A percentile compares a stretch with the other conserved stretches of the same genome.
Conservation (phyloP, 2,329 filamentous ascomycete species). For the Neopestalotiopsis clavispora region DNA sequence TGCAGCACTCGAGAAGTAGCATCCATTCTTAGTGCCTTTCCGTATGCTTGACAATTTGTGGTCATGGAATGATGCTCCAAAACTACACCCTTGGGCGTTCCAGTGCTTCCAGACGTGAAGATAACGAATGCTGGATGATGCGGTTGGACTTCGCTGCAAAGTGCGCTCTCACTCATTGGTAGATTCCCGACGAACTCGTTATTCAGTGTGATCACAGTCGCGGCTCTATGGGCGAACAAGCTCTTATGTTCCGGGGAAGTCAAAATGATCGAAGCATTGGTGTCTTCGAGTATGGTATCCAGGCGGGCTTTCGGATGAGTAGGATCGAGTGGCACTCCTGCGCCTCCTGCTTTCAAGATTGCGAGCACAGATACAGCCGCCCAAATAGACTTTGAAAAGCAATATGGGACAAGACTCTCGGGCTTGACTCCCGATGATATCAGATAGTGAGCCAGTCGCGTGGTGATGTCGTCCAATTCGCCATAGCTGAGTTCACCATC, state of each 20-base stretch:
- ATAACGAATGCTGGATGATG: constrained; percentile 25
- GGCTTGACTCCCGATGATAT: constrained; percentile 36
- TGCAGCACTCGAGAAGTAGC: constrained; percentile 31
- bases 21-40: constrained; percentile 24
- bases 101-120: constrained; percentile 28
- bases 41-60: constrained; percentile 16
- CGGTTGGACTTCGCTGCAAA: constrained; percentile 13
- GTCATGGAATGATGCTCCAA: constrained; percentile 20
- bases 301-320: constrained; percentile 36
- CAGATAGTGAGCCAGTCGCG: constrained; percentile 33
- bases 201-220: constrained; percentile 18
- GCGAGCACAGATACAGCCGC: constrained; percentile 40
- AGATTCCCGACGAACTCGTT: neutral
- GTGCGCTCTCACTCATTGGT: constrained; percentile 4
- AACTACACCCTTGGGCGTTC: constrained; percentile 27
- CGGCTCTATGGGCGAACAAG: constrained; percentile 21
- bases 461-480: constrained; percentile 23
- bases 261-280: constrained; percentile 21
- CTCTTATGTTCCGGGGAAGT: constrained; percentile 18
- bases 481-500: constrained; percentile 14
- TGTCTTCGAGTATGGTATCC: constrained; percentile 23
- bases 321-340: constrained; percentile 44
- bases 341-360: constrained; percentile 39
- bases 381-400: constrained; percentile 40
- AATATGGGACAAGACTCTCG: constrained; percentile 37